Base-by-base conservation (phyloP, 2,329 filamentous ascomycete genomes). In the Botryotinia calthae region DNA sequence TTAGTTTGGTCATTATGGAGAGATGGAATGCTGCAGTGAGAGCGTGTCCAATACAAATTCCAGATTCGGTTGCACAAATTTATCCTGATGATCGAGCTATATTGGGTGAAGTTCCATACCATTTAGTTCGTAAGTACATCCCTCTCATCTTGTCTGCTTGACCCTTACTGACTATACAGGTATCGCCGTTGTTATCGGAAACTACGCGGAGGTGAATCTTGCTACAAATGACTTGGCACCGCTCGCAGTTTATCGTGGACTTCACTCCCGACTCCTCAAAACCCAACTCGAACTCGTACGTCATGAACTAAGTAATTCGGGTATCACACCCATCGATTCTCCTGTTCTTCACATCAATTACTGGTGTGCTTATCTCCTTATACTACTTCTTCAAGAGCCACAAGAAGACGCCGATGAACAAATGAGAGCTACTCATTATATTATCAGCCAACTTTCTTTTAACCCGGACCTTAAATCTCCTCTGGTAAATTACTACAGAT, bases 11-110 rank as follows among this genome's bases (percentile, higher is more conserved):
- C 63, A 86, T 91, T 75, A 86, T 94, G 75, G 91, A 94, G 78
- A 87, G 91, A 25, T 94, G 90, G 90, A 89, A 93, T 79, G 89
- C 91, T 6, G 86, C 89, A n/a, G 89, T 88, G 34, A 90, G 87
- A 7, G 88, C 87, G 20, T 88, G 86, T 74, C 88, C 90, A 5
- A 78, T 88, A 20, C 84, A 90, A 73, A 88, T 94, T 73, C 88
- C 87, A 2, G 87, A 91, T 76, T 86, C 87, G 74, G 88, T 85
- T 70, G 85, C 90, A 10, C 86, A 91, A 22, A 82, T 91, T 37
- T 83, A 87, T 9, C 85, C 87, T 0, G 88, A 89, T 64, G 85
- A 94, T 73, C 86, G 87, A 74, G 81, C 82, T 25, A 80, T 91
- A 12, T 82, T 93, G 6, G 91, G 91, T 51, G 88, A 91, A 64